phyloP scores from a whole-genome alignment of 768 basidiomycete genomes.

The Podaxis sp. region DNA sequence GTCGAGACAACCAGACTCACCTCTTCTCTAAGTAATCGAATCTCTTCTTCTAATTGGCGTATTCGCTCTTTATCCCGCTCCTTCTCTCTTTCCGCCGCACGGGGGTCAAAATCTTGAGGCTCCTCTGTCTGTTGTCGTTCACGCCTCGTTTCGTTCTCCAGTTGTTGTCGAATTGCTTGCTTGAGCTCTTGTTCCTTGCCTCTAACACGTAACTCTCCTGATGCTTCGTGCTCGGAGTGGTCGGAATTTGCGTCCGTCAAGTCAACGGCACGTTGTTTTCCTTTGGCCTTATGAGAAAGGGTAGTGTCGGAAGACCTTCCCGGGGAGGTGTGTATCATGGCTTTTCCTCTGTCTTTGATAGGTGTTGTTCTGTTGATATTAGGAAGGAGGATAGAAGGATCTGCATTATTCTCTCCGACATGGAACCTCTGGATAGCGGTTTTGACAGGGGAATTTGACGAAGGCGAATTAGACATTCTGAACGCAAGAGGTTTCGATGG shows the following conservation, averaged over 20 bases:
- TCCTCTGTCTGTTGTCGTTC: conserved; percentile 30
- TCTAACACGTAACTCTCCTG: conserved; percentile 46
- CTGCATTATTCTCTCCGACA: conserved; percentile 44
- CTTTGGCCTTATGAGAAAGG: conserved; percentile 31
- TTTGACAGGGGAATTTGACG: conserved; percentile 40
- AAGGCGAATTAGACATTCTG: conserved; percentile 2
- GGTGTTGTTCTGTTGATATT: conserved; percentile 23
- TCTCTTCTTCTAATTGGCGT: conserved; percentile 63
- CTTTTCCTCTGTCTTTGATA: conserved; percentile 34
- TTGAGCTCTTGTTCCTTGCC: conserved; percentile 66
- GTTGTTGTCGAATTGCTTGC: conserved; percentile 53
- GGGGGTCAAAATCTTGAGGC: conserved; percentile 24
- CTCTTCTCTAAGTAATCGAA: conserved; percentile 57
- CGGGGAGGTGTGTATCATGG: background rate
- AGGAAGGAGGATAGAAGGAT: conserved; percentile 53
- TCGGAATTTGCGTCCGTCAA: conserved; percentile 14
- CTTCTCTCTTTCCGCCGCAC: conserved; percentile 38
- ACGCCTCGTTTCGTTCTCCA: conserved; percentile 39
- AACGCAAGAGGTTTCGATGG: background rate
- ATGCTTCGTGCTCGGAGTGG: conserved; percentile 33
- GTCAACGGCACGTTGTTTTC: conserved; percentile 44
- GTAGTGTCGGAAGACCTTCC: background rate
- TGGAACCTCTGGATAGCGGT: conserved; percentile 51
- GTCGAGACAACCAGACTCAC: conserved; percentile 28
- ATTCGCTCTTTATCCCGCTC: conserved; percentile 64